Base-by-base conservation (phyloP, 805 yeast genomes). In the Schwanniomyces sp. region DNA sequence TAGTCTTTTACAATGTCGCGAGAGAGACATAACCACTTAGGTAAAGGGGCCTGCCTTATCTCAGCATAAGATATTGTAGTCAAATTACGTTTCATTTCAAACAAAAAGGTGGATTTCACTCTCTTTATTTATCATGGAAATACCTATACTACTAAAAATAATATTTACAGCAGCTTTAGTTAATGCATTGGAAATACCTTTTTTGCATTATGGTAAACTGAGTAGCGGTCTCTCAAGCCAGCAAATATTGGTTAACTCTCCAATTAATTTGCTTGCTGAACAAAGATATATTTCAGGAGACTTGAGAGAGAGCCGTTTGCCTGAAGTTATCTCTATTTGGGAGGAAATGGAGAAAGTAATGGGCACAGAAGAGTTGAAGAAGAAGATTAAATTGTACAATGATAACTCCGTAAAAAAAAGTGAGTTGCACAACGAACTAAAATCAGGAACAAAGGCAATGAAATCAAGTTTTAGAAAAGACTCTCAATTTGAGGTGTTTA, bases 291-390 rank as follows among this genome's bases (percentile, higher is more conserved):
- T 26, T 14, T 25, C 14, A n/a, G 41, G 41, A 14, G 41, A 43
- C 42, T 45, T 51, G 2, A 34, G 48, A 27, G 48, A 45, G 28
- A 49, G 52, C 29, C 30, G 40, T 8, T 5, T 18, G 16, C 43
- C 38, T 9, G 57, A 48, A 17, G 32, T 57, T 14, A 38, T 16
- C 7, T 43, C 47, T 18, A 55, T 59, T 10, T 61, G 65, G 65
- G 45, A 51, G 10, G 40, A 45, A 2, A 44, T 59, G 46, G 46
- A 52, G 26, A 34, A 42, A 14, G 40, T 44, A 24, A 47, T 52
- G 18, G 38, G 48, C 12, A 30, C 52, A 6, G 43, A 51, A 14
- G 48, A 45, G 9, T 40, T 53, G 9, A 38, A 46, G 18, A 41
- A 34, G 9, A 46, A 44, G 17, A 30, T 55, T 30, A 40, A 46